These are phyloP conservation scores for Talaromyces sp. DNA, from an alignment of 2,329 filamentous ascomycete species.

Conservation along the genomic window DNA sequence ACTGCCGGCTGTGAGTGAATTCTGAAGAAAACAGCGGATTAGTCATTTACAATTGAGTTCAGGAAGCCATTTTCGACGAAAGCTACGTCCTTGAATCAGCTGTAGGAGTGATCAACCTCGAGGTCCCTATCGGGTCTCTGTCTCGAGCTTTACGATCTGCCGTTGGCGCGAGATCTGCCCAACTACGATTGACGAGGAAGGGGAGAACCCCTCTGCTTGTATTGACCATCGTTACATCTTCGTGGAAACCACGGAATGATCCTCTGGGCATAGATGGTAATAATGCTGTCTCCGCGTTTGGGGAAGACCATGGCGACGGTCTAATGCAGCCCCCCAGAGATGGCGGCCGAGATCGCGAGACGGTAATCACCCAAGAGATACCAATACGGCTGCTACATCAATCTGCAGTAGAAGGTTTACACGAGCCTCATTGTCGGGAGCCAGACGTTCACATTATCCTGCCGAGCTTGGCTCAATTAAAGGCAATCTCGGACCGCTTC, in stretches of 20 bases:
- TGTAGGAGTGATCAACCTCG: conserved; percentile 92
- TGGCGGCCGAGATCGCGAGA: conserved; percentile 69
- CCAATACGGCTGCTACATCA: conserved; percentile 87
- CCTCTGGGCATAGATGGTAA: conserved; percentile 50
- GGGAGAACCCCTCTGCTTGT: conserved; percentile 80
- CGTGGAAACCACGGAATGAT: conserved; percentile 41
- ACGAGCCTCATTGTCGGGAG: conserved; percentile 84
- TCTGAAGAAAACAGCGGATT: not conserved
- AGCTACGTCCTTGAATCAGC: conserved; percentile 78
- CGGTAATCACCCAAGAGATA: conserved; percentile 89
- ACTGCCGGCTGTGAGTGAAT: conserved; percentile 39
- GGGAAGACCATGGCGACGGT: conserved; percentile 34
- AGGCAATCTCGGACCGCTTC: conserved; percentile 91
- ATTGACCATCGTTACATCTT: conserved; percentile 73
- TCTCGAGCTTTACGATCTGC: conserved; percentile 91
- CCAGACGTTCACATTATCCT: conserved; percentile 92
- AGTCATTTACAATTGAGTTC: conserved; percentile 5
- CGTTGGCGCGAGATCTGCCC: conserved; percentile 71
- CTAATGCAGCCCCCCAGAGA: conserved; percentile 40
- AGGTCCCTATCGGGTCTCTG: conserved; percentile 81
- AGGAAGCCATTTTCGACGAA: conserved; percentile 80
- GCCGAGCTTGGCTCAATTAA: conserved; percentile 79
- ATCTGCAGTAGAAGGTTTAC: conserved; percentile 80
- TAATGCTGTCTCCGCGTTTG: conserved; percentile 18
- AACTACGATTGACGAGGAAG: conserved; percentile 87